phyloP scores from a whole-genome alignment of 202 grass and related monocot species.

The Elaeis oleifera region DNA sequence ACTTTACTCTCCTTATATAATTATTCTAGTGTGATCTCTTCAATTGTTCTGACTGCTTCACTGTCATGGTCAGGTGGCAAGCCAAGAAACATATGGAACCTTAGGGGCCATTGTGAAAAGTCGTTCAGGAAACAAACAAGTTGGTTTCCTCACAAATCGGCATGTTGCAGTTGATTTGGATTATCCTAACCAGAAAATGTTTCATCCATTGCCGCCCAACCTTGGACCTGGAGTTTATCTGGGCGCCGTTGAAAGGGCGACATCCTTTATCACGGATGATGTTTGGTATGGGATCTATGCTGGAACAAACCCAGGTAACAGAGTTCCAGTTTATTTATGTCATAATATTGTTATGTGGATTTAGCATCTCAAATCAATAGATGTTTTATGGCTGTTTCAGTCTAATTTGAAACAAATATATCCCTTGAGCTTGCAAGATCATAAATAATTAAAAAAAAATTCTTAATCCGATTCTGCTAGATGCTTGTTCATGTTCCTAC shows the following conservation, averaged over 20 bases:
- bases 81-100: slow-evolving; percentile 95
- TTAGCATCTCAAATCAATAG: slow-evolving; percentile 9
- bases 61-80: slow-evolving; percentile 58
- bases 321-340: slow-evolving; percentile 34
- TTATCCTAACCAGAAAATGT: slow-evolving; percentile 99
- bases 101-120: slow-evolving; percentile 92
- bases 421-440: too few species aligned
- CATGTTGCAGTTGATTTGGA: slow-evolving; percentile 96
- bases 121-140: slow-evolving; percentile 78
- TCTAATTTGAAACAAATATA: too few species aligned
- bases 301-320: slow-evolving; percentile 97
- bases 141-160: slow-evolving; percentile 91
- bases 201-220: slow-evolving; percentile 90
- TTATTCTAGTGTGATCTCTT: too few species aligned
- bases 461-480: too few species aligned
- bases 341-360: background rate
- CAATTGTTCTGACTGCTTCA: background rate
- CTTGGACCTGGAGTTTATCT: slow-evolving; percentile 99
- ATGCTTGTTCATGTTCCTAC: too few species aligned
- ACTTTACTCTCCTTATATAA: too few species aligned
- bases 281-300: slow-evolving; percentile 99
- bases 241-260: slow-evolving; percentile 94
- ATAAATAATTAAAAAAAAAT: too few species aligned
- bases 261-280: slow-evolving; percentile 96
- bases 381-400: too few species aligned